Base-by-base conservation (phyloP, 306 rosid genomes). In the Acacia crassicarpa region DNA sequence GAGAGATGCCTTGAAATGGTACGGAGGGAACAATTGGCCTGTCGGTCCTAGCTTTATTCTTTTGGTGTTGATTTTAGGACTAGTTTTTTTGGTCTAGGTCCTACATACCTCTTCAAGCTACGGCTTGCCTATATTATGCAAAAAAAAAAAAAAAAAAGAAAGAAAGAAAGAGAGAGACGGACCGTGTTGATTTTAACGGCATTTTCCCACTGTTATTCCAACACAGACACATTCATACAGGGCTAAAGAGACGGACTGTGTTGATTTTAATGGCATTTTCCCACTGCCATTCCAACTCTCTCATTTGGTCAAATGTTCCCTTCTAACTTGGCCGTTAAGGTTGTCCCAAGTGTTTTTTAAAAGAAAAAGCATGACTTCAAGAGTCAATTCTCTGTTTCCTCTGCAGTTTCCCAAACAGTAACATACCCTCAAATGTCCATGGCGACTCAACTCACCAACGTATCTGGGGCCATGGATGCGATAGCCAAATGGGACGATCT, bases 401-500 rank as follows among this genome's bases (percentile, higher is more conserved):
- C 9, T 0, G 43, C 15, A 65, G 7, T 32, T 15, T 32, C n/a
- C 70, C 1, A 63, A 63, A 63, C 69, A 27, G 33, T 8, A 0
- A 15, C 11, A 44, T 65, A n/a, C 14, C 63, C 79, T 13, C 41
- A 6, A 6, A 74, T 81, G 86, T 80, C 54, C 69, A 38, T 5
- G 66, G 25, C 65, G 20, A 12, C 19, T 61, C 67, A 61, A 25
- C 67, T 23, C 67, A 61, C 1, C 8, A 12, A 5, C 32, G 19
- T 10, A 13, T 4, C 35, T 0, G 19, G 12, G 3, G 3, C 32
- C 14, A 63, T 59, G 65, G 32, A 10, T 22, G 65, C 13, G 6
- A 22, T 33, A 59, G 80, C 82, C 41, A 74, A 81, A 1, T 87
- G 94, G 94, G 89, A 83, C 51, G 66, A 74, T 78, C 90, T 92